Conservation (phyloP, 139 green algal genomes). For the Monoraphidium neglectum region DNA sequence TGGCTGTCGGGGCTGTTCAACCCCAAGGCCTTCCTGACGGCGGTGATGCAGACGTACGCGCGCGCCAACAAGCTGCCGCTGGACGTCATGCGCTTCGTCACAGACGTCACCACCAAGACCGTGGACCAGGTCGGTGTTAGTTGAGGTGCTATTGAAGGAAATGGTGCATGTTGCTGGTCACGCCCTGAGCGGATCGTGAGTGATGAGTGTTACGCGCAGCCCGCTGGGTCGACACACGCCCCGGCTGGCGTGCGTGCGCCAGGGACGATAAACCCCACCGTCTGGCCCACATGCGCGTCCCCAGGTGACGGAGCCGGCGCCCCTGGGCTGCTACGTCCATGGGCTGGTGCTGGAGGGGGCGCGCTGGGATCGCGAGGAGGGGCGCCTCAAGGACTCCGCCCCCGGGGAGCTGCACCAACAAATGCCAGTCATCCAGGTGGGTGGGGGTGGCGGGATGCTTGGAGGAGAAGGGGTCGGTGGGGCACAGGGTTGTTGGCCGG, state of each 20-base stretch:
- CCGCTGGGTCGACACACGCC: no score
- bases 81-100: constrained; percentile 89
- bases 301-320: constrained; percentile 63
- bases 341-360: constrained; percentile 82
- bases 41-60: constrained; percentile 85
- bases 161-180: neutral
- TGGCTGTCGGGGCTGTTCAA: constrained; percentile 90
- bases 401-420: constrained; percentile 82
- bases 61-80: constrained; percentile 80
- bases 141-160: no score
- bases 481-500: no score
- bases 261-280: no score
- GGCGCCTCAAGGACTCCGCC: constrained; percentile 72
- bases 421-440: constrained; percentile 76
- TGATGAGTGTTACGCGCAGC: no score
- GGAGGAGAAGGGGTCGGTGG: no score
- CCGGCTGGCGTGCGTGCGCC: no score
- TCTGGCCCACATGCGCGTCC: constrained; percentile 22
- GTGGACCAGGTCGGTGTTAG: constrained; percentile 38
- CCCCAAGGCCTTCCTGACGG: constrained; percentile 88
- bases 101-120: constrained; percentile 66
- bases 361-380: constrained; percentile 76
- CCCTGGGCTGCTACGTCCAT: constrained; percentile 77
- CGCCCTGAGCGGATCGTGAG: no score
- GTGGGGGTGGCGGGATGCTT: no score